Base-by-base conservation (phyloP, 805 yeast genomes). In the Kodamaea sagamina region DNA sequence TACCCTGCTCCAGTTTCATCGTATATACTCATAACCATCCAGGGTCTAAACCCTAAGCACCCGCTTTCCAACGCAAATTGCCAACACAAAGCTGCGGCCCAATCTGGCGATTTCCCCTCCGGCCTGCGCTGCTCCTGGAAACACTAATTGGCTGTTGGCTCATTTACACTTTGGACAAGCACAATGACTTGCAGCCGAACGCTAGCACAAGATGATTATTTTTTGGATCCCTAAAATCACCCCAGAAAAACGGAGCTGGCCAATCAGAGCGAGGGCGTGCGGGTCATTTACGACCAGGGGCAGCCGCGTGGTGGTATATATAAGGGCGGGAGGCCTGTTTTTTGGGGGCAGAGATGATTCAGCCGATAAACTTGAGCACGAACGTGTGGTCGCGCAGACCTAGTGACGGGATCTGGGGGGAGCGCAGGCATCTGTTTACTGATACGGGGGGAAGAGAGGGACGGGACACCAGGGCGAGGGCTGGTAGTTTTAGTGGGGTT, bases 381-480 rank as follows among this genome's bases (percentile, higher is more conserved):
- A 19, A 19, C 19, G 36, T 25, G 15, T 42, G 44, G 44, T 22
- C 24, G 12, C 39, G 45, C 10, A 38, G 45, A 15, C 45, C 45
- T 3, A 36, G 45, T 13, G 45, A 42, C 12, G 28, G 36, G 8
- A 42, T 42, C 2, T 42, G 45, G 45, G 37, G 26, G 24, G 36
- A 28, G 27, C 27, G 41, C 24, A 42, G 41, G 21, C 41, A 42
- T 38, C 41, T 42, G 45, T 42, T n/a, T 31, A n/a, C n/a, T n/a
- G n/a, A n/a, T n/a, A n/a, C n/a, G n/a, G n/a, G n/a, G n/a, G n/a
- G n/a, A n/a, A n/a, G n/a, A n/a, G n/a, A n/a, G n/a, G n/a, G n/a
- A n/a, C n/a, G n/a, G n/a, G n/a, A n/a, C n/a, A n/a, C n/a, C 6
- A 21, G 24, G 17, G 18, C 15, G 18, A 8, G 16, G 8, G 10